These are phyloP conservation scores for Hymenoscyphus repandus DNA, from an alignment of 2,329 filamentous ascomycete genomes.

Conservation along the genomic window DNA sequence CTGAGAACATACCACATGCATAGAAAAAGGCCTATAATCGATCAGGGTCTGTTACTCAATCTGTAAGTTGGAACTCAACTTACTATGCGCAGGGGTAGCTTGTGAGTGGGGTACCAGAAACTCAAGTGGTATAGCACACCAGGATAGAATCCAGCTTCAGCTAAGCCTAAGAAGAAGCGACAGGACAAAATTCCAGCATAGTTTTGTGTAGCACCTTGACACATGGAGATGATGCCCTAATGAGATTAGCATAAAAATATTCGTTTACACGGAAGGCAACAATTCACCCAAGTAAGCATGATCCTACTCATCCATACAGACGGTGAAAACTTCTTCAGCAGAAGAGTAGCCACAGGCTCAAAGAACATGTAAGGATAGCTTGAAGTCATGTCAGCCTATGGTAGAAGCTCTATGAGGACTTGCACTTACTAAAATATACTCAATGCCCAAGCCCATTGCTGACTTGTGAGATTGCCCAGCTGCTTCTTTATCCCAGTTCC, in stretches of 20 bases:
- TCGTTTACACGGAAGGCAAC: no score
- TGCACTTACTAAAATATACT: constrained; percentile 34
- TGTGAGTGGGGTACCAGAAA: constrained; percentile 65
- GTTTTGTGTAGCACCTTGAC: constrained; percentile 9
- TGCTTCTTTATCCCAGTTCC: constrained; percentile 37
- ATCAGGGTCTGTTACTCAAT: constrained; percentile 34
- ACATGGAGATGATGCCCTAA: constrained; percentile 29
- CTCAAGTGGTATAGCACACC: constrained; percentile 53
- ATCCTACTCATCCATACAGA: constrained; percentile 28
- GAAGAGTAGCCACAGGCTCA: constrained; percentile 35
- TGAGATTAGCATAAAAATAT: no score
- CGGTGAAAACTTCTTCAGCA: constrained; percentile 32
- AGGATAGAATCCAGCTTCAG: constrained; percentile 65
- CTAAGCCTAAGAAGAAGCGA: constrained; percentile 62
- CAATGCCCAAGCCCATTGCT: constrained; percentile 35
- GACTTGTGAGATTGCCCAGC: constrained; percentile 26
- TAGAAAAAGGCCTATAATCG: constrained; percentile 54
- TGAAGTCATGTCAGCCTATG: not conserved
- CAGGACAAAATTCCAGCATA: constrained; percentile 56
- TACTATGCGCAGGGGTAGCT: constrained; percentile 64
- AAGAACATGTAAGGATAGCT: constrained; percentile 34
- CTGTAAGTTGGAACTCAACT: constrained; percentile 22
- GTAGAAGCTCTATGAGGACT: no score
- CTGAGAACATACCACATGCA: constrained; percentile 68
- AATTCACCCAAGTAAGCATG: constrained; percentile 33